phyloP scores from a whole-genome alignment of 805 yeast genomes.

The Saturnispora hagleri region DNA sequence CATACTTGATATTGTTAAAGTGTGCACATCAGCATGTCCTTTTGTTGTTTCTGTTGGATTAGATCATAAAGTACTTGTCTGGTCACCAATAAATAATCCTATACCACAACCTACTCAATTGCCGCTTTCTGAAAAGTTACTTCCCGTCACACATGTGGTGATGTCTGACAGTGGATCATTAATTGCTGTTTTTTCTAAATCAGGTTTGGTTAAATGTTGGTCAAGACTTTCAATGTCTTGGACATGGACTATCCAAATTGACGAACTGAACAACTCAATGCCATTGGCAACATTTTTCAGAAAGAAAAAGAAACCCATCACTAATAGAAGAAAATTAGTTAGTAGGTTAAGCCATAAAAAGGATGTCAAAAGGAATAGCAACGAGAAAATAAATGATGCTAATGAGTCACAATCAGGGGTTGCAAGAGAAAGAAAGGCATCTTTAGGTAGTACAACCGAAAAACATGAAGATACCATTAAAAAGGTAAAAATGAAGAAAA shows the following conservation, averaged over 20 bases:
- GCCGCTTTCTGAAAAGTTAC: conserved; percentile 35
- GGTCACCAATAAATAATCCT: conserved; percentile 57
- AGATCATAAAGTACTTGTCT: conserved; percentile 61
- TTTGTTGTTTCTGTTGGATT: conserved; percentile 64
- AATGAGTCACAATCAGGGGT: neutral
- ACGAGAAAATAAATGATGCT: neutral
- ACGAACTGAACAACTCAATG: conserved; percentile 28
- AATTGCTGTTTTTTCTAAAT: conserved; percentile 44
- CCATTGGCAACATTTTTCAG: conserved; percentile 57
- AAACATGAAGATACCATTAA: neutral
- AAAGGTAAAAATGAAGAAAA: neutral
- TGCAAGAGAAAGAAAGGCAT: neutral
- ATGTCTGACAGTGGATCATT: conserved; percentile 52
- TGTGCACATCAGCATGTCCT: conserved; percentile 53
- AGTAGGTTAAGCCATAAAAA: conserved; percentile 13
- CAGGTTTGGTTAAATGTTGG: conserved; percentile 50
- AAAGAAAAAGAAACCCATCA: conserved; percentile 37
- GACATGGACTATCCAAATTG: conserved; percentile 44
- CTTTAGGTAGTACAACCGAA: neutral
- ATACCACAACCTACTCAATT: conserved; percentile 37
- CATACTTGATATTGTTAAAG: conserved; percentile 50
- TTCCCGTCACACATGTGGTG: conserved; percentile 55
- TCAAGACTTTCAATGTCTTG: conserved; percentile 46
- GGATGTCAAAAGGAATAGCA: conserved; percentile 2
- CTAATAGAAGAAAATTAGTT: conserved; percentile 25